Evolutionary conservation across 2,329 filamentous ascomycete species (phyloP).

Genomic region (Xylaria sp.): DNA sequence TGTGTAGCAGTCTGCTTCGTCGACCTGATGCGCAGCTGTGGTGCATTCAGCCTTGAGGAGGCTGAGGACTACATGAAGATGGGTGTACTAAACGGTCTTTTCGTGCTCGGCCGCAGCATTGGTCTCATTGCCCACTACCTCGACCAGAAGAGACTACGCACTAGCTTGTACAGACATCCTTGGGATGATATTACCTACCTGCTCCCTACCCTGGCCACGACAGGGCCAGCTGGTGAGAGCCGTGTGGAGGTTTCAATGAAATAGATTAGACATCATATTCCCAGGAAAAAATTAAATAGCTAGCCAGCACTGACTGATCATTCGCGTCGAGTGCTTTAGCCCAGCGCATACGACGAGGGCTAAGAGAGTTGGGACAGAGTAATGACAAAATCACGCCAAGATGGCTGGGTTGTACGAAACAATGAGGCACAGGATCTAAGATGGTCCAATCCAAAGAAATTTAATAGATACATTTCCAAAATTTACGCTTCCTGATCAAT

Average conservation of each 20-base stretch:
- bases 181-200: constrained; percentile 99
- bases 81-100: constrained; percentile 99
- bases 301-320: constrained; percentile 2
- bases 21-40: constrained; percentile 94
- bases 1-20: constrained; percentile 99
- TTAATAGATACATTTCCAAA: constrained; percentile 24
- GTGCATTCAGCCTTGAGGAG: constrained; percentile 92
- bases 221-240: constrained; percentile 70
- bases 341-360: constrained; percentile 6
- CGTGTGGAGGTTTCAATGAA: constrained; percentile 80
- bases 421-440: constrained; percentile 22
- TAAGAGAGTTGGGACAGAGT: constrained; percentile 16
- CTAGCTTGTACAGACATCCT: constrained; percentile 96
- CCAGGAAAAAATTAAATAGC: constrained; percentile 27
- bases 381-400: constrained; percentile 23
- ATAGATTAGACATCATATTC: constrained; percentile 37
- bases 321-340: constrained; percentile 18
- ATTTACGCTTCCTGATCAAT: not conserved
- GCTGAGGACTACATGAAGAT: constrained; percentile 98
- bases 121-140: constrained; percentile 99
- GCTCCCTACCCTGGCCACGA: constrained; percentile 70
- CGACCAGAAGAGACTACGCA: constrained; percentile 98
- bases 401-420: constrained; percentile 26
- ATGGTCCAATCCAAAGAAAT: constrained; percentile 16
- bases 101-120: constrained; percentile 93